Evolutionary conservation across 768 basidiomycete species (phyloP).

Genomic region (Podaxis sp.): DNA sequence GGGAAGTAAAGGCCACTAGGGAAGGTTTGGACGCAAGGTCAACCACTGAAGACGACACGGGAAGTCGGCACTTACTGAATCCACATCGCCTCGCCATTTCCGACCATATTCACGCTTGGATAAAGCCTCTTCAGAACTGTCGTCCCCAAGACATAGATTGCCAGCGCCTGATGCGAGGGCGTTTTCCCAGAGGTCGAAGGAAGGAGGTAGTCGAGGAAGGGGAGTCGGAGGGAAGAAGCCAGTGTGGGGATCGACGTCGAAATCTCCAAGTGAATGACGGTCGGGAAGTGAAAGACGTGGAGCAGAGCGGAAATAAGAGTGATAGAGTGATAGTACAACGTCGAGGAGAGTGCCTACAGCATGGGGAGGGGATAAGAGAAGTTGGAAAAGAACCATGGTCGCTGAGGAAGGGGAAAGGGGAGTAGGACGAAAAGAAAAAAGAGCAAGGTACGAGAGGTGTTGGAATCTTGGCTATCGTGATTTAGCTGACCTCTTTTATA

Average conservation of each 20-base stretch:
- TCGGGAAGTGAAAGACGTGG: constrained; percentile 30
- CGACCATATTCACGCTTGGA: constrained; percentile 56
- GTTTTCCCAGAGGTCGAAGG: constrained; percentile 71
- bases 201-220: constrained; percentile 51
- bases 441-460: constrained; percentile 2
- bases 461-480: constrained; percentile 2
- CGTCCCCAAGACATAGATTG: constrained; percentile 57
- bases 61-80: constrained; percentile 49
- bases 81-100: constrained; percentile 65
- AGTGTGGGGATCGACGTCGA: constrained; percentile 59
- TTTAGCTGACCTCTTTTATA: constrained; percentile 25
- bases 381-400: constrained; percentile 40
- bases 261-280: constrained; percentile 42
- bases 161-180: constrained; percentile 56
- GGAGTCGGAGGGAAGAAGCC: constrained; percentile 83
- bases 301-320: constrained; percentile 38
- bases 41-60: background rate
- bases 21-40: constrained; percentile 4
- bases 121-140: constrained; percentile 46
- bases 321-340: constrained; percentile 45
- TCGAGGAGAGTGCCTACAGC: constrained; percentile 49
- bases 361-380: constrained; percentile 55
- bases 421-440: constrained; percentile 1
- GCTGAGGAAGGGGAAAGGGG: constrained; percentile 15
- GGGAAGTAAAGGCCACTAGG: constrained; percentile 72